Percentiles rank a stretch among this genome's conserved stretches.
Evolutionary conservation across 805 yeast species (phyloP).

Genomic region (Myxozyma melibiosi): DNA sequence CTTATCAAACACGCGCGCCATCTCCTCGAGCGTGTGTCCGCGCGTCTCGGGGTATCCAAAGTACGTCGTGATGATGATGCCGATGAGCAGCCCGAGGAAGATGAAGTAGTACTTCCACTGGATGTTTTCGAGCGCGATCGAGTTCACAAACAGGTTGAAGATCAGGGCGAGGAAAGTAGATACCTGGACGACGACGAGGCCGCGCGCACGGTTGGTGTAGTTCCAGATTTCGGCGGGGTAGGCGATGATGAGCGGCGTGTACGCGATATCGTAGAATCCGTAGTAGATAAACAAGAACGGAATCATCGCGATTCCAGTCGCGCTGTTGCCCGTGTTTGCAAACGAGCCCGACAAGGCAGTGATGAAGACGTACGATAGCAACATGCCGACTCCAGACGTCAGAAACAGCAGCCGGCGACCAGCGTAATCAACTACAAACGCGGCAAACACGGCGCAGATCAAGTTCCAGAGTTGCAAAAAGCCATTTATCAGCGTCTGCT

Average conservation of each 20-base stretch:
- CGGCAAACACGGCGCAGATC: constrained; percentile 39
- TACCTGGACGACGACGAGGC: constrained; percentile 38
- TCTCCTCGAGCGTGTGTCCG: constrained; percentile 49
- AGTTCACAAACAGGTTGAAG: constrained; percentile 43
- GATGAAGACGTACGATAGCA: constrained; percentile 48
- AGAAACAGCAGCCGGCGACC: constrained; percentile 32
- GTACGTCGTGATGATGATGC: constrained; percentile 40
- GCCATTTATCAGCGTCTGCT: constrained; percentile 47
- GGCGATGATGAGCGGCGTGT: constrained; percentile 5
- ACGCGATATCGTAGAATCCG: constrained; percentile 46
- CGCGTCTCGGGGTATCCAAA: constrained; percentile 48
- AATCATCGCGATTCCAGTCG: constrained; percentile 49
- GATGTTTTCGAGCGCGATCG: constrained; percentile 48
- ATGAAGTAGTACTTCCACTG: constrained; percentile 51
- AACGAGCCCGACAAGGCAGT: constrained; percentile 52
- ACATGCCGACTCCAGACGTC: constrained; percentile 45
- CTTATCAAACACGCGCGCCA: constrained; percentile 37
- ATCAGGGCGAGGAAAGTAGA: neutral
- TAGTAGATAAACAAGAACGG: constrained; percentile 49
- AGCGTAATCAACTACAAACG: constrained; percentile 38
- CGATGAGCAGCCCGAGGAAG: constrained; percentile 44
- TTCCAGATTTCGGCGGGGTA: constrained; percentile 45
- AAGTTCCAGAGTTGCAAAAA: constrained; percentile 48
- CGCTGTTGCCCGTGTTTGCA: constrained; percentile 47
- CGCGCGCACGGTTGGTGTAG: constrained; percentile 44